A percentile compares a stretch with the other conserved stretches of the same genome.
phyloP scores from a whole-genome alignment of 352 stramenopile genomes.

The Phytophthora chlamydospora region DNA sequence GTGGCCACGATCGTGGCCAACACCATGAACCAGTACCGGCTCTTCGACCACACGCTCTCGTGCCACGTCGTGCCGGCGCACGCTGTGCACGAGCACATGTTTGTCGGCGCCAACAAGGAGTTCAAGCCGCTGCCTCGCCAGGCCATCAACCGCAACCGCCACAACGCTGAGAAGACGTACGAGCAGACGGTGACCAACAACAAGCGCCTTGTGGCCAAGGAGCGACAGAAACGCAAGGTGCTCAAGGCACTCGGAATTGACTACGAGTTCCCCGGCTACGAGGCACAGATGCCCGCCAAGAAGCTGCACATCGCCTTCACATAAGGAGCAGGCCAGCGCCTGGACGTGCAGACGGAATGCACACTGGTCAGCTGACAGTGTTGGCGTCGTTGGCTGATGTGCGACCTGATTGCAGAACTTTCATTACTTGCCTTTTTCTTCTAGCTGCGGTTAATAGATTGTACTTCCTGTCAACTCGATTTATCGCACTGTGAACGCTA shows the following conservation, averaged over 20 bases:
- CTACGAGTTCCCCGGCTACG: constrained; percentile 86
- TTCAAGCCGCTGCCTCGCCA: constrained; percentile 79
- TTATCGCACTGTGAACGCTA: no score
- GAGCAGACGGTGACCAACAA: constrained; percentile 74
- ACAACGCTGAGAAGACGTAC: constrained; percentile 83
- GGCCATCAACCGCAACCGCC: constrained; percentile 73
- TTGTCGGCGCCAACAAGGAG: constrained; percentile 82
- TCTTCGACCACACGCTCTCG: constrained; percentile 94
- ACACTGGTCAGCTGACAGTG: background rate
- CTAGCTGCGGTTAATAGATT: constrained; percentile 36
- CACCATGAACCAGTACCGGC: constrained; percentile 96
- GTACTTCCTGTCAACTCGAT: constrained; percentile 29
- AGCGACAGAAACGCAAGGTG: constrained; percentile 79
- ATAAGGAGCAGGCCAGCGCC: constrained; percentile 21
- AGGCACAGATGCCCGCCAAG: constrained; percentile 68
- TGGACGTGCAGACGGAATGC: constrained; percentile 13
- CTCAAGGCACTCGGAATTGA: constrained; percentile 82
- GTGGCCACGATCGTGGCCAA: constrained; percentile 93
- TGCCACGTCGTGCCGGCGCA: constrained; percentile 91
- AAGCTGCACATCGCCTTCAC: constrained; percentile 81
- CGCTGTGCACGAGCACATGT: constrained; percentile 90
- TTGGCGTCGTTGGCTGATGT: background rate
- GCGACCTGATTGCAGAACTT: constrained; percentile 3
- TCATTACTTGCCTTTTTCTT: constrained; percentile 21
- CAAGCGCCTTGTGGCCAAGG: constrained; percentile 78